phyloP scores from a whole-genome alignment of 257 asterid species.

The Penstemon davidsonii region DNA sequence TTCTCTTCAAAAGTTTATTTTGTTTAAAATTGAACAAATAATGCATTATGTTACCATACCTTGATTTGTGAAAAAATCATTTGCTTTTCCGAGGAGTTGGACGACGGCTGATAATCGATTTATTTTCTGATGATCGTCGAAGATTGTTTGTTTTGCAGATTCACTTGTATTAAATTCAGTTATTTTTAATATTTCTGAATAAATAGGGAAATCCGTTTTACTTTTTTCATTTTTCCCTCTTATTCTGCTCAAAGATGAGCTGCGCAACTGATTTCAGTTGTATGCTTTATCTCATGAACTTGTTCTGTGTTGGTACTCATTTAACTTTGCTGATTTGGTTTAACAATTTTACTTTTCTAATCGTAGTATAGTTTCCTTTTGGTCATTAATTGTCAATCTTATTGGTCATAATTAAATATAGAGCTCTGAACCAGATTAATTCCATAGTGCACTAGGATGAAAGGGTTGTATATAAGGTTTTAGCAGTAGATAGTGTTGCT shows the following conservation, averaged over 20 bases:
- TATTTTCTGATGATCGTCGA: slow-evolving; percentile 14
- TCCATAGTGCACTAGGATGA: not conserved
- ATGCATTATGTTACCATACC: slow-evolving; percentile 9
- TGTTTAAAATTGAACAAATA: slow-evolving; percentile 1
- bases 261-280: not conserved
- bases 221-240: not conserved
- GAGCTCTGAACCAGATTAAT: too few relatives aligned
- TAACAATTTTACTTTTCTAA: not conserved
- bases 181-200: not conserved
- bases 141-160: not conserved
- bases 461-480: not conserved
- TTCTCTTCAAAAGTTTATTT: slow-evolving; percentile 5
- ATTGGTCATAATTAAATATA: too few relatives aligned
- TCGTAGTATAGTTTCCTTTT: not conserved
- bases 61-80: slow-evolving; percentile 22
- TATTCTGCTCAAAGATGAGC: not conserved
- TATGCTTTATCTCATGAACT: not conserved
- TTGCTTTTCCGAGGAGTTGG: slow-evolving; percentile 17
- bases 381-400: not conserved
- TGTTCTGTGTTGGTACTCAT: not conserved
- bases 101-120: slow-evolving; percentile 4
- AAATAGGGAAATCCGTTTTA: not conserved
- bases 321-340: not conserved
- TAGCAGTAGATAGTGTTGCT: not conserved
- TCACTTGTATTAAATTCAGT: slow-evolving; percentile 11